These are phyloP conservation scores for Parvularia atlantis DNA, from an alignment of 78 protist genomes.

Conservation along the genomic window DNA sequence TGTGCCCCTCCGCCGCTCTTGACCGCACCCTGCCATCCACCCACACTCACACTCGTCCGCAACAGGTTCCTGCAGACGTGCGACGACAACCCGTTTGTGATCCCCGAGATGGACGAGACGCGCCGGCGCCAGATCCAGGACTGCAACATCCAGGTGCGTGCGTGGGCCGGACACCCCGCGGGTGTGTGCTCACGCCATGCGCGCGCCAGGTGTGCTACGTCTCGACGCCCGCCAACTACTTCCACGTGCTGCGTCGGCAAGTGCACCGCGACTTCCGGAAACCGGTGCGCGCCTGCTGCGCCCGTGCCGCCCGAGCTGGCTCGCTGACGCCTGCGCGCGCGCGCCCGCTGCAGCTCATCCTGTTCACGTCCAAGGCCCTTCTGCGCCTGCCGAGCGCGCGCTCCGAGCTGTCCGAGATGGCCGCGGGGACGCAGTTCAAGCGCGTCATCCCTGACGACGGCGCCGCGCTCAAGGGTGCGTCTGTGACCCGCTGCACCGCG, in stretches of 20 bases:
- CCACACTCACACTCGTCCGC: too few species aligned
- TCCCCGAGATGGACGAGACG: constrained; percentile 8
- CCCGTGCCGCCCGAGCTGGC: too few species aligned
- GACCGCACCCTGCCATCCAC: too few species aligned
- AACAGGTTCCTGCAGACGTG: constrained; percentile 36
- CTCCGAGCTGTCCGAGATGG: constrained; percentile 36
- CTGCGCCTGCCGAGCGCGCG: constrained; percentile 43
- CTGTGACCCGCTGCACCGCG: neutral
- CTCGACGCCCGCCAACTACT: constrained; percentile 93
- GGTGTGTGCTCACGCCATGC: too few species aligned
- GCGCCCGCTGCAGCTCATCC: too few species aligned
- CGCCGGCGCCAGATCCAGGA: constrained; percentile 14
- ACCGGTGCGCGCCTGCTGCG: too few species aligned
- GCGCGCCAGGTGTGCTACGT: too few species aligned
- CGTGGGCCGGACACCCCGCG: too few species aligned
- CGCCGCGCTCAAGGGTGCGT: constrained; percentile 5
- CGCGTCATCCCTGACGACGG: constrained; percentile 34
- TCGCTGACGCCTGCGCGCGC: too few species aligned
- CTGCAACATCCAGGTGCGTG: constrained; percentile 49
- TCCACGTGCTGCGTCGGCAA: constrained; percentile 89
- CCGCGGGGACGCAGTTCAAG: constrained; percentile 24
- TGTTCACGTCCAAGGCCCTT: constrained; percentile 74
- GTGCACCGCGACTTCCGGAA: constrained; percentile 81
- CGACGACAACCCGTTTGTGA: constrained; percentile 14
- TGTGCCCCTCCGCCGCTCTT: too few species aligned